These are phyloP conservation scores for Prunus campanulata DNA, from an alignment of 306 rosid genomes.

Conservation along the genomic window DNA sequence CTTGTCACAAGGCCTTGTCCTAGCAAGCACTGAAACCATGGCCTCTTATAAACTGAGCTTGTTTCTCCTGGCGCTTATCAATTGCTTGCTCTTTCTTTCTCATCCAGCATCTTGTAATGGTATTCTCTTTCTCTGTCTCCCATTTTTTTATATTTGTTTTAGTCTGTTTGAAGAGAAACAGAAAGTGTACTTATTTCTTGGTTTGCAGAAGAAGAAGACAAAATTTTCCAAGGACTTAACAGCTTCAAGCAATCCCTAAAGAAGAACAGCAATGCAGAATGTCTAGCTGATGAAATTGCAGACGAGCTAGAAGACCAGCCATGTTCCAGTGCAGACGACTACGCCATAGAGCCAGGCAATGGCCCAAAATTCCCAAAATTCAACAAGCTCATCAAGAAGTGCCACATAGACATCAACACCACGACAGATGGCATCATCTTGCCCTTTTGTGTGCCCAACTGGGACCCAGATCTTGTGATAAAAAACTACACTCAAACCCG, in stretches of 20 bases:
- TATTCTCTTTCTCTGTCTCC: not conserved
- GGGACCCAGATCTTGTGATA: conserved; percentile 33
- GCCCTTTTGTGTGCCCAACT: conserved; percentile 34
- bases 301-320: not conserved
- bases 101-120: conserved; percentile 7
- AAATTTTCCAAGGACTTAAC: conserved; percentile 5
- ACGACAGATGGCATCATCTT: conserved; percentile 30
- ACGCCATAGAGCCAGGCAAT: not conserved
- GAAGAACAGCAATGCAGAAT: not conserved
- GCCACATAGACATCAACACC: conserved; percentile 26
- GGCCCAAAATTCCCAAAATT: conserved; percentile 8
- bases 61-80: not conserved
- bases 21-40: not conserved
- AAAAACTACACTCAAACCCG: conserved; percentile 32
- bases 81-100: not conserved
- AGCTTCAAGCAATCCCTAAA: not conserved
- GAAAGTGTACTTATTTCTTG: not conserved
- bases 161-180: not conserved
- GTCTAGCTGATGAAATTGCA: not conserved
- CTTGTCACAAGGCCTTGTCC: not conserved
- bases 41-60: not conserved
- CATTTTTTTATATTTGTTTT: not conserved
- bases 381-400: conserved; percentile 15
- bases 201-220: conserved; percentile 12
- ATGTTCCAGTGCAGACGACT: not conserved